Base-by-base conservation (phyloP, 2,329 filamentous ascomycete genomes). In the Leptographium procerum region DNA sequence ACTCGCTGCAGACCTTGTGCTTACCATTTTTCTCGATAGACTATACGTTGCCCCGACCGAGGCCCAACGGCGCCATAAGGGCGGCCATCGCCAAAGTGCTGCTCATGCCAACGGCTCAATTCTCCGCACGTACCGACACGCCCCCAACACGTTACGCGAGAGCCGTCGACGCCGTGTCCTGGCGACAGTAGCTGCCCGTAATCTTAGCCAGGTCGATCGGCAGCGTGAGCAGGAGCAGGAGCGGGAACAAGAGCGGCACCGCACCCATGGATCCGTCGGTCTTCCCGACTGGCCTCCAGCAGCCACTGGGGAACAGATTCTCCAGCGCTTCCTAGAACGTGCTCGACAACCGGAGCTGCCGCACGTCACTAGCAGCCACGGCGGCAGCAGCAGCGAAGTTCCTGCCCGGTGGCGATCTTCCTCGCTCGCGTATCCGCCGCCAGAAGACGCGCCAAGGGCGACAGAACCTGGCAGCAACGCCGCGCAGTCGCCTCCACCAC, bases 21-120 rank as follows among this genome's bases (percentile, higher is more conserved):
- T 47, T 28, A 47, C 54, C 7, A 13, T 28, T 33, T 13, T 47
- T 3, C 56, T 45, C 26, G 8, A 6, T 9, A 66, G 64, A 14
- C 57, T 66, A 1, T 65, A 66, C 52, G 55, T 62, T 29, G 52
- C 64, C 1, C 64, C 62, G 33, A 61, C 63, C 54, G 61, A 65
- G 40, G 63, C 62, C 29, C 63, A 66, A 31, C 47, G 63, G 14
- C 61, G 59, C 34, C 52, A 43, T 55, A 62, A 64, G 34, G 26
- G 56, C 48, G 19, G 52, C 13, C 22, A 55, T 11, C 65, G 63
- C 29, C 4, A 16, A 9, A 62, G 60, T 59, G 59, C 53, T 6
- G 57, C 47, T 31, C 62, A 64, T 56, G 56, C 47, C 47, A 58
- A 65, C 56, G 60, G 63, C 0, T 53, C 61, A 22, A 68, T 65